These are phyloP conservation scores for Populus trichocarpa DNA, from an alignment of 441 rosid species.

Conservation along the genomic window DNA sequence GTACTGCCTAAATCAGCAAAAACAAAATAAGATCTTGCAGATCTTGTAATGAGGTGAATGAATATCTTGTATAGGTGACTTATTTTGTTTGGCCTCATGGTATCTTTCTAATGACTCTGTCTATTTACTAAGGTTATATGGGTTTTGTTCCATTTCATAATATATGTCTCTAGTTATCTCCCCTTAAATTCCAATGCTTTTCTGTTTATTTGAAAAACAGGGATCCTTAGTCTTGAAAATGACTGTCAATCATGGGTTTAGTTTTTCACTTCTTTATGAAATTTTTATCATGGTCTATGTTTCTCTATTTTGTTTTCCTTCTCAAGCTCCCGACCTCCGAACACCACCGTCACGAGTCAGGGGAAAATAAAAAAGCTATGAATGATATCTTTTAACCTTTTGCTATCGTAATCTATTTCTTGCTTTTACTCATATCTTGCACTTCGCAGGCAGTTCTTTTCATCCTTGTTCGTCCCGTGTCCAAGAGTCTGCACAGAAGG, in stretches of 20 bases:
- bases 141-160: too few relatives aligned
- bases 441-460: conserved; percentile 45
- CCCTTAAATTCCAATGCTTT: too few relatives aligned
- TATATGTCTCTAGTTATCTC: too few relatives aligned
- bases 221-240: too few relatives aligned
- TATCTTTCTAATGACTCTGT: not conserved
- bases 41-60: not conserved
- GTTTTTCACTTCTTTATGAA: too few relatives aligned
- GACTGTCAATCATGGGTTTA: too few relatives aligned
- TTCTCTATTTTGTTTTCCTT: too few relatives aligned
- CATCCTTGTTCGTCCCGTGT: conserved; percentile 52
- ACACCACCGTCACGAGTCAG: too few relatives aligned
- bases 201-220: too few relatives aligned
- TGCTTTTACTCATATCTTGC: not conserved
- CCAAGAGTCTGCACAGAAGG: conserved; percentile 48
- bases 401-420: not conserved
- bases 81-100: not conserved
- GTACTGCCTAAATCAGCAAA: not conserved
- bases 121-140: not conserved
- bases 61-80: not conserved
- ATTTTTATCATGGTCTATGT: too few relatives aligned
- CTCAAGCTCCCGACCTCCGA: too few relatives aligned
- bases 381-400: not conserved
- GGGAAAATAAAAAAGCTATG: not conserved
- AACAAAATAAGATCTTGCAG: not conserved